Conservation (phyloP, 805 yeast genomes). For the Cyberlindnera bimundalis region DNA sequence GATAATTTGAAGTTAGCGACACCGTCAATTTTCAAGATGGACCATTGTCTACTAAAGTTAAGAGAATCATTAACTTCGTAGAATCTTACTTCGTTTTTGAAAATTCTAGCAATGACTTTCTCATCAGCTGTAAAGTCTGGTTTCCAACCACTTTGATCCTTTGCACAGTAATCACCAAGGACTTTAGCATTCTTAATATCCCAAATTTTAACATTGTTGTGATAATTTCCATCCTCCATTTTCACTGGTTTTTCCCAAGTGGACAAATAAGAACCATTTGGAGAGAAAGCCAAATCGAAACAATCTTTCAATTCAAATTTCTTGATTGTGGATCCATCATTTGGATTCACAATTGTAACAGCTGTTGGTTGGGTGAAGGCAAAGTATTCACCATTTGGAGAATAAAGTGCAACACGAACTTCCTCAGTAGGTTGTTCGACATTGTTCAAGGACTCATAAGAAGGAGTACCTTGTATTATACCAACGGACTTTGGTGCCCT, state of each 20-base stretch:
- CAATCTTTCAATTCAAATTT: constrained; percentile 60
- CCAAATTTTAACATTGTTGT: constrained; percentile 78
- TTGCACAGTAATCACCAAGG: constrained; percentile 65
- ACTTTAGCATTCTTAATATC: constrained; percentile 46
- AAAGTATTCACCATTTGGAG: constrained; percentile 63
- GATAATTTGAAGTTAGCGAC: constrained; percentile 64
- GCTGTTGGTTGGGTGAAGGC: constrained; percentile 68
- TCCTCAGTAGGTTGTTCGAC: constrained; percentile 36
- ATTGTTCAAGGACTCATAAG: constrained; percentile 28
- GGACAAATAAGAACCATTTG: constrained; percentile 74
- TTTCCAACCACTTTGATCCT: constrained; percentile 86
- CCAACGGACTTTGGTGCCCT: constrained; percentile 58
- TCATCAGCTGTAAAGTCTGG: constrained; percentile 90
- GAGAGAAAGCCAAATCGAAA: constrained; percentile 84
- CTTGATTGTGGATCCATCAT: constrained; percentile 42
- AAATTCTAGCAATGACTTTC: constrained; percentile 58
- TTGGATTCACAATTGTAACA: constrained; percentile 58
- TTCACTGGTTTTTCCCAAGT: constrained; percentile 89
- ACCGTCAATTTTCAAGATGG: constrained; percentile 53
- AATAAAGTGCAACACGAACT: constrained; percentile 62
- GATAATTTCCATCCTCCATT: constrained; percentile 69
- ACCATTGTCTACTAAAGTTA: constrained; percentile 50
- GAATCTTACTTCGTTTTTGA: constrained; percentile 63
- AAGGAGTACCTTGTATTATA: constrained; percentile 46
- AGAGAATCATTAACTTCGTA: constrained; percentile 47